Evolutionary conservation across 208 protist genomes (phyloP).

Genomic region (Crithidia fasciculata): DNA sequence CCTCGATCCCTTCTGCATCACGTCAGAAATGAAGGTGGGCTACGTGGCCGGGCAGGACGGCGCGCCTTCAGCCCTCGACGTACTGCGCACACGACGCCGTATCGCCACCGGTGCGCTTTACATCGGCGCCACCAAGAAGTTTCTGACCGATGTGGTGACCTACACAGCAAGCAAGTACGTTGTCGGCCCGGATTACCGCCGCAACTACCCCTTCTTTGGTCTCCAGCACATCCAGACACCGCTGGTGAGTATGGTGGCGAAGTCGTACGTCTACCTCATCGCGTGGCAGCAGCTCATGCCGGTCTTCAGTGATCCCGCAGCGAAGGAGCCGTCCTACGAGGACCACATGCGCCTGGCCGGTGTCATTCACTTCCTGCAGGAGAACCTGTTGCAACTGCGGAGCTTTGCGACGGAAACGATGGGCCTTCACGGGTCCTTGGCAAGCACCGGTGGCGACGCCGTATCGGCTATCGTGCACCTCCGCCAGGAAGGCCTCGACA

Average conservation of each 20-base stretch:
- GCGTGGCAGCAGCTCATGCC: slow-evolving; percentile 74
- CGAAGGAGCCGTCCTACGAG: slow-evolving; percentile 54
- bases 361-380: slow-evolving; percentile 78
- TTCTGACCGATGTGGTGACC: slow-evolving; percentile 62
- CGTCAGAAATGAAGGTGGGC: slow-evolving; percentile 44
- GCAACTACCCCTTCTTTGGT: slow-evolving; percentile 87
- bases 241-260: slow-evolving; percentile 75
- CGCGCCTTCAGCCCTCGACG: slow-evolving; percentile 43
- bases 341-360: slow-evolving; percentile 83
- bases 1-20: slow-evolving; percentile 68
- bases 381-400: slow-evolving; percentile 62
- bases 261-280: slow-evolving; percentile 76
- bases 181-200: slow-evolving; percentile 67
- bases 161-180: slow-evolving; percentile 73
- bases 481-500: slow-evolving; percentile 76
- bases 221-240: slow-evolving; percentile 88
- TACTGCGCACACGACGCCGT: slow-evolving; percentile 66
- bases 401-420: slow-evolving; percentile 64
- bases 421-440: slow-evolving; percentile 64
- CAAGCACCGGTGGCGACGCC: slow-evolving; percentile 51
- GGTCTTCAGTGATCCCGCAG: slow-evolving; percentile 48
- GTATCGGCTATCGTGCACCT: slow-evolving; percentile 63
- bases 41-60: slow-evolving; percentile 46
- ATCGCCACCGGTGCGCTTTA: slow-evolving; percentile 79
- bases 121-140: slow-evolving; percentile 67